Conservation (phyloP, 768 basidiomycete species). For the Suillus spraguei region DNA sequence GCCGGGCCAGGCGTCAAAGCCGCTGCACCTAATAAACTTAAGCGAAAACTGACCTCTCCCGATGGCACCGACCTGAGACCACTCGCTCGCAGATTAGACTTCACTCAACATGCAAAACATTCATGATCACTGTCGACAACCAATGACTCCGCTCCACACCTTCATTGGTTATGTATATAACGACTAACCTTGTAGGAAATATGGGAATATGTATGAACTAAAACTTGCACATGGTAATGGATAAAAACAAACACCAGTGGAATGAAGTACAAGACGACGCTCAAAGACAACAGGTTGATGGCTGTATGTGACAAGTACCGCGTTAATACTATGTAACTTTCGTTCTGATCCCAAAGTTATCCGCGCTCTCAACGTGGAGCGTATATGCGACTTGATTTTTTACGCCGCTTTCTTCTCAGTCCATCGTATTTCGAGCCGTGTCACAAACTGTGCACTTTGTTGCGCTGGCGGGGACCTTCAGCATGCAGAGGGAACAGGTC, state of each 20-base stretch:
- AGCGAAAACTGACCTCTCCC: conserved; percentile 69
- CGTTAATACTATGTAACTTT: background rate
- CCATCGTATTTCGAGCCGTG: conserved; percentile 30
- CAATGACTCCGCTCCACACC: background rate
- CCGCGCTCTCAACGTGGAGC: background rate
- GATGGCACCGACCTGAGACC: conserved; percentile 52
- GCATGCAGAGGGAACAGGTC: conserved; percentile 41
- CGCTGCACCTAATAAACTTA: conserved; percentile 54
- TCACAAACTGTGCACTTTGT: conserved; percentile 57
- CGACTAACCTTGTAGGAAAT: background rate
- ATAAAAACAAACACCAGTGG: background rate
- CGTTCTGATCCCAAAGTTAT: background rate
- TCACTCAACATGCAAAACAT: conserved; percentile 44
- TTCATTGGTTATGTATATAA: background rate
- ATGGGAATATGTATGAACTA: conserved; percentile 2
- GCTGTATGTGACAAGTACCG: background rate
- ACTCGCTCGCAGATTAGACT: conserved; percentile 74
- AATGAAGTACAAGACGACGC: background rate
- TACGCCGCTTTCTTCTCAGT: background rate
- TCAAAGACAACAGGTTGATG: background rate
- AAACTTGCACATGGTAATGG: background rate
- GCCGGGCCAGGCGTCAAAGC: conserved; percentile 57
- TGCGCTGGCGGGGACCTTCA: conserved; percentile 49
- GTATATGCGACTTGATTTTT: background rate
- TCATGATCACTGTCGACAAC: conserved; percentile 7